phyloP scores from a whole-genome alignment of 768 basidiomycete genomes.

The Russula lepida region DNA sequence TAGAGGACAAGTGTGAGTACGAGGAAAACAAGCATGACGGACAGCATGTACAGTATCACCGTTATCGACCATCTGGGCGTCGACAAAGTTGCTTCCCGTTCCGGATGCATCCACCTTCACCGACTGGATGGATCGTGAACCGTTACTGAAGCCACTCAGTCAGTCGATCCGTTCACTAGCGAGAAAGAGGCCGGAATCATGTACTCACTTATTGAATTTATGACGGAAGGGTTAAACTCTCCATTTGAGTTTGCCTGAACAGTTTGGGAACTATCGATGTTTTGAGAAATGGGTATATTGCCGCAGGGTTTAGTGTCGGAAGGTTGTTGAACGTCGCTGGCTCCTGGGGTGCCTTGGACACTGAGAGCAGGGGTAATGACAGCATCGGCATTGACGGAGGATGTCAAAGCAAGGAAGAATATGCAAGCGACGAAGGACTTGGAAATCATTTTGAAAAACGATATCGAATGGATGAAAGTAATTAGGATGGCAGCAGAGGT shows the following conservation, averaged over 20 bases:
- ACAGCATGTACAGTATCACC: slow-evolving; percentile 36
- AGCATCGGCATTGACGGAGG: slow-evolving; percentile 38
- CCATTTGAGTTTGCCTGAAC: slow-evolving; percentile 33
- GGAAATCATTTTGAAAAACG: slow-evolving; percentile 22
- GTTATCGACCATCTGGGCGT: slow-evolving; percentile 37
- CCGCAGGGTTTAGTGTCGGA: too few species aligned
- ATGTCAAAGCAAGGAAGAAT: slow-evolving; percentile 30
- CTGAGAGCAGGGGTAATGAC: slow-evolving; percentile 36
- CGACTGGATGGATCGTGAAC: slow-evolving; percentile 37
- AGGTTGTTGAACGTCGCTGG: too few species aligned
- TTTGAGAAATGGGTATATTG: too few species aligned
- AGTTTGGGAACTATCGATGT: too few species aligned
- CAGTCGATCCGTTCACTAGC: slow-evolving; percentile 35
- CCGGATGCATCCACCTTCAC: slow-evolving; percentile 39
- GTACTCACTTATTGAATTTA: slow-evolving; percentile 41
- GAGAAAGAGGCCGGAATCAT: slow-evolving; percentile 24
- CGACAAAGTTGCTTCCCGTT: too few species aligned
- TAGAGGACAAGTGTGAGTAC: too few species aligned
- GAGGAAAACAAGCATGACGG: too few species aligned
- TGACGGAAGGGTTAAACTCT: slow-evolving; percentile 34
- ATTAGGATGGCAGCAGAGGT: neutral
- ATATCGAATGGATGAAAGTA: too few species aligned
- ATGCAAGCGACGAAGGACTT: slow-evolving; percentile 26
- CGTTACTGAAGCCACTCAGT: slow-evolving; percentile 31
- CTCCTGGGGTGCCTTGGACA: too few species aligned